These are phyloP conservation scores for Meira nashicola DNA, from an alignment of 1,284 basidiomycete genomes.

Conservation along the genomic window DNA sequence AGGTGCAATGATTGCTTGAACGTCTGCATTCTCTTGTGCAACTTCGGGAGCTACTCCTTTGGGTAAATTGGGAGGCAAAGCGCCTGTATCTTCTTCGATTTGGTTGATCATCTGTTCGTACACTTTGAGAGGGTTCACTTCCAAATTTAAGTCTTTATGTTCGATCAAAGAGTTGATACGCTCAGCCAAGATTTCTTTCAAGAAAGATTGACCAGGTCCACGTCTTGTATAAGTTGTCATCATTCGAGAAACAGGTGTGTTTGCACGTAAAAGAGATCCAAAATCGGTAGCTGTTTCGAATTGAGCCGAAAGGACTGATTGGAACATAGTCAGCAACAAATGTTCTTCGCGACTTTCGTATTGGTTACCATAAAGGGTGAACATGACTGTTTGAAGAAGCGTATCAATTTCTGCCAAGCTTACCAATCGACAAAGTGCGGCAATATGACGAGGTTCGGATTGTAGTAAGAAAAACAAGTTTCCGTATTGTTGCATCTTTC, in stretches of 20 bases:
- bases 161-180: slow-evolving; percentile 97
- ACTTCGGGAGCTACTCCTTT: slow-evolving; percentile 86
- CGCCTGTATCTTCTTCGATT: slow-evolving; percentile 92
- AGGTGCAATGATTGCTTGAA: slow-evolving; percentile 93
- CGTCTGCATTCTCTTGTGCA: slow-evolving; percentile 86
- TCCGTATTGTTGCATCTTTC: slow-evolving; percentile 87
- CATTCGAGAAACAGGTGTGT: slow-evolving; percentile 98
- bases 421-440: slow-evolving; percentile 92
- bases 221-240: slow-evolving; percentile 99
- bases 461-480: slow-evolving; percentile 98
- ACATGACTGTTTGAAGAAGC: slow-evolving; percentile 99
- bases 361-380: slow-evolving; percentile 98
- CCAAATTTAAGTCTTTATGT: slow-evolving; percentile 94
- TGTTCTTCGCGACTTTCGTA: slow-evolving; percentile 99
- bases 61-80: slow-evolving; percentile 80
- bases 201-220: slow-evolving; percentile 93
- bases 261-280: slow-evolving; percentile 89
- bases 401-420: slow-evolving; percentile 95
- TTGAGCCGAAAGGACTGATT: slow-evolving; percentile 94
- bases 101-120: slow-evolving; percentile 98
- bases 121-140: slow-evolving; percentile 97
- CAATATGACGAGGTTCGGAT: slow-evolving; percentile 93
- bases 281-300: slow-evolving; percentile 98
- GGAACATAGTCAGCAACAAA: slow-evolving; percentile 94
- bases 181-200: slow-evolving; percentile 92